Percentiles rank a stretch among this genome's conserved stretches.
Evolutionary conservation across 352 stramenopile genomes (phyloP).

Genomic region (Phytophthora parvispora): DNA sequence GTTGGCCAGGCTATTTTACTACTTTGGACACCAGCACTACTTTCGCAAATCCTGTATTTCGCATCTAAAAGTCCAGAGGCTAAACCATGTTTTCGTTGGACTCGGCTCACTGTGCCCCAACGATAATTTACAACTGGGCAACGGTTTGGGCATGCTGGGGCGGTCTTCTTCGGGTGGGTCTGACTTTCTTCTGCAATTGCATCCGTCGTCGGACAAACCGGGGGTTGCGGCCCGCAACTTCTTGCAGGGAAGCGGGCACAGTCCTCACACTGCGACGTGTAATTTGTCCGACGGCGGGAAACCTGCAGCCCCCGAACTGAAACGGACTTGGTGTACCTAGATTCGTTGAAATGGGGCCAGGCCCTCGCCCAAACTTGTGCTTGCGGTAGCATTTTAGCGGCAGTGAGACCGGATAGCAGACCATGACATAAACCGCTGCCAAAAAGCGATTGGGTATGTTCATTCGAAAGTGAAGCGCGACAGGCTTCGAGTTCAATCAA

Average conservation of each 20-base stretch:
- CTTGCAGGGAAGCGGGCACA: not conserved
- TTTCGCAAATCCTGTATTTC: too few relatives aligned
- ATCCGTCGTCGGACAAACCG: conserved; percentile 16
- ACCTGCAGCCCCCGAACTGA: not conserved
- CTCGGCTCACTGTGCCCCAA: too few relatives aligned
- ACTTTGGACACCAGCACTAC: too few relatives aligned
- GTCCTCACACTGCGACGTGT: conserved; percentile 1
- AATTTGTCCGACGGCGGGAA: conserved; percentile 20
- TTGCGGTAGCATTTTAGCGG: not conserved
- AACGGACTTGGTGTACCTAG: conserved; percentile 17
- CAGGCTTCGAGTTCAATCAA: too few relatives aligned
- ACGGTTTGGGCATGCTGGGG: not conserved
- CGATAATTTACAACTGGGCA: too few relatives aligned
- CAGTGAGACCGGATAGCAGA: too few relatives aligned
- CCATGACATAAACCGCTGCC: too few relatives aligned
- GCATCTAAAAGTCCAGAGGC: too few relatives aligned
- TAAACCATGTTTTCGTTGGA: too few relatives aligned
- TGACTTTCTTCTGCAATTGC: not conserved
- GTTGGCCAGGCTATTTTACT: too few relatives aligned
- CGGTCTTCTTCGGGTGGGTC: not conserved
- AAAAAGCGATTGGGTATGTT: too few relatives aligned
- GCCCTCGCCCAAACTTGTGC: not conserved
- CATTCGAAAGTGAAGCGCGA: too few relatives aligned
- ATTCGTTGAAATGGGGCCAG: conserved; percentile 3
- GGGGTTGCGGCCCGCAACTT: not conserved